Evolutionary conservation across 2,329 filamentous ascomycete species (phyloP), one percentile per base, ranked within the genome.

Genomic region (Capronia coronata): DNA sequence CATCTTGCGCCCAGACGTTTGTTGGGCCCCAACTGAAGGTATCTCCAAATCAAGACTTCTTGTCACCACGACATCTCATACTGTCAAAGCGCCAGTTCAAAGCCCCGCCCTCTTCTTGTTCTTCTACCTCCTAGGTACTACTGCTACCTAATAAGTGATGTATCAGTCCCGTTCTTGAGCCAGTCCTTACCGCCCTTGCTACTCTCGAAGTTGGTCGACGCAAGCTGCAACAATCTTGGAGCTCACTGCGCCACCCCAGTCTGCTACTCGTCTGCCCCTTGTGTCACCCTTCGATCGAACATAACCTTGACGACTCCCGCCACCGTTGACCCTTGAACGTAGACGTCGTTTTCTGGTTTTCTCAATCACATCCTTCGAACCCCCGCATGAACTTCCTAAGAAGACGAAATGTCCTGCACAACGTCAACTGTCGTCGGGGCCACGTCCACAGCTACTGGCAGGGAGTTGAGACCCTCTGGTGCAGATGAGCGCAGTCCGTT

Each of bases 381-480:
- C 53, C 49, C 55, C 46, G 49, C 40, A 55, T 57, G 50, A 39
- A 11, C n/a, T 27, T 23, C 13, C 13, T 11, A 23, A 6, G 13
- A n/a, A 18, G 22, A 16, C 39, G 43, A 46, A 11, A 58, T 58
- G 56, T 45, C 50, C 14, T 56, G 53, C 42, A 50, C 53, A n/a
- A n/a, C n/a, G n/a, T n/a, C n/a, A n/a, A n/a, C n/a, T n/a, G n/a
- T n/a, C n/a, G n/a, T n/a, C n/a, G n/a, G n/a, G n/a, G n/a, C n/a
- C 19, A 45, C 50, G 18, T 40, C 55, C 14, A 46, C 56, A 3
- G 44, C 59, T 11, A 51, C 47, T n/a, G 29, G 54, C 43, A 52
- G 51, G 2, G 50, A 51, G 8, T 43, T 35, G 23, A 57, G 54
- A 25, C 46, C 54, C 8, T 38, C 43, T 3, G n/a, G 48, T 14